Evolutionary conservation across 768 basidiomycete genomes (phyloP).

Genomic region (Strobilomyces confusus): DNA sequence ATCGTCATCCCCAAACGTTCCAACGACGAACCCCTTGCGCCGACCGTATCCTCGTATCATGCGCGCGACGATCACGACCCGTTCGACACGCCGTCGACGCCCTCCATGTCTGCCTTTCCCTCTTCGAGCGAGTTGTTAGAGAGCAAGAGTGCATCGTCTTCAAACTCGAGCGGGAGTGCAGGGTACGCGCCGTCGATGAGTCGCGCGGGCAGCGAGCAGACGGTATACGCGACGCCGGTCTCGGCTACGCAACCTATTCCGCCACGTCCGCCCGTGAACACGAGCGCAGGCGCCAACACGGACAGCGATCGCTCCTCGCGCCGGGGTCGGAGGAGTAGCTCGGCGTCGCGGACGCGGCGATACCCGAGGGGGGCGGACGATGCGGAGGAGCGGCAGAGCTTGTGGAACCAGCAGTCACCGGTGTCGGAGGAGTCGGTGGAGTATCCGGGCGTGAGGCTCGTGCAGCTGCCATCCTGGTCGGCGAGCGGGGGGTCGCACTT

Average conservation of each 20-base stretch:
- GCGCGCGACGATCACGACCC: constrained; percentile 18
- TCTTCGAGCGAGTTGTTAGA: constrained; percentile 18
- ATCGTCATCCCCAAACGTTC: constrained; percentile 22
- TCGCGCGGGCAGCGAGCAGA: constrained; percentile 17
- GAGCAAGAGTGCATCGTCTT: not conserved
- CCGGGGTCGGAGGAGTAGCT: constrained; percentile 34
- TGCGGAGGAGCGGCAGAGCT: constrained; percentile 54
- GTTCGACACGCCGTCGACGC: constrained; percentile 28
- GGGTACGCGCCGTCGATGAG: constrained; percentile 6
- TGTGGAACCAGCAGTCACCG: constrained; percentile 41
- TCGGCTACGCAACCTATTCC: constrained; percentile 2
- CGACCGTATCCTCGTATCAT: constrained; percentile 16
- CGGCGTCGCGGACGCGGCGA: constrained; percentile 46
- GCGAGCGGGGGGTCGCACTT: constrained; percentile 12
- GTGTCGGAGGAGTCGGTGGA: constrained; percentile 18
- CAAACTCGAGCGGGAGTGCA: not conserved
- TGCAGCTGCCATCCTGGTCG: constrained; percentile 26
- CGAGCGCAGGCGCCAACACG: not conserved
- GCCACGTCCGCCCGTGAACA: not conserved
- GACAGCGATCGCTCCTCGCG: constrained; percentile 13
- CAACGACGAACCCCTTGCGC: constrained; percentile 31
- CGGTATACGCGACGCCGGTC: constrained; percentile 12
- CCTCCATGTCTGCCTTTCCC: constrained; percentile 26
- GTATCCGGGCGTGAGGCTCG: constrained; percentile 37
- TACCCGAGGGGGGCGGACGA: constrained; percentile 49